Evolutionary conservation across 352 stramenopile species (phyloP).

Genomic region (Peronospora destructor): DNA sequence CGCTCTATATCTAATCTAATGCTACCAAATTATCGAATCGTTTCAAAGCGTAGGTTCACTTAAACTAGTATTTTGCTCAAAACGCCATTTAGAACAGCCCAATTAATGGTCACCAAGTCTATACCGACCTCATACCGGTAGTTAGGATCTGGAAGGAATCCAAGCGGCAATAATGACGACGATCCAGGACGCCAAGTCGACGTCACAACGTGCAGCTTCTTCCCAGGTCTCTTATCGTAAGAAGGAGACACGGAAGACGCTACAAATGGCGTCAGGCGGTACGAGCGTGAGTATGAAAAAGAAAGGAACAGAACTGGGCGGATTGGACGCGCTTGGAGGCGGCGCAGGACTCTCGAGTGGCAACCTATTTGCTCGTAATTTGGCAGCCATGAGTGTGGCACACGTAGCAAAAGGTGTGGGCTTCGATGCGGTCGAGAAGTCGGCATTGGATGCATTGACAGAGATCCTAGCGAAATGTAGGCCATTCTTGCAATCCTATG

Average conservation of each 20-base stretch:
- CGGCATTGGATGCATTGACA: constrained; percentile 39
- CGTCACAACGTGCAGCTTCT: constrained; percentile 1
- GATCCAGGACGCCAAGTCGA: not conserved
- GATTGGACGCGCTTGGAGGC: constrained; percentile 14
- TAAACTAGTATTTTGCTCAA: too few relatives aligned
- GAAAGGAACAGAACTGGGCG: constrained; percentile 21
- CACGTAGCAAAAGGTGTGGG: constrained; percentile 43
- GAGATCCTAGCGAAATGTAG: constrained; percentile 51
- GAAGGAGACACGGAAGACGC: constrained; percentile 20
- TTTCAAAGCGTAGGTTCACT: too few relatives aligned
- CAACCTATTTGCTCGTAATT: constrained; percentile 41
- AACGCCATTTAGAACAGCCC: too few relatives aligned
- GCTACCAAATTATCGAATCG: too few relatives aligned
- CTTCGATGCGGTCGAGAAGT: constrained; percentile 51
- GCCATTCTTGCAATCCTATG: constrained; percentile 13
- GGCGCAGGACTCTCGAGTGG: constrained; percentile 25
- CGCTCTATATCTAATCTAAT: too few relatives aligned
- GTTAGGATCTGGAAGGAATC: too few relatives aligned
- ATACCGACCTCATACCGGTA: too few relatives aligned
- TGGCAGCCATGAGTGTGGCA: constrained; percentile 46
- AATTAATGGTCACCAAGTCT: too few relatives aligned
- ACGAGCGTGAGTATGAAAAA: constrained; percentile 47
- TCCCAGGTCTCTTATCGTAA: constrained; percentile 11
- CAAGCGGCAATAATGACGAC: too few relatives aligned
- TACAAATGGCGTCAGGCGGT: constrained; percentile 13